phyloP scores from a whole-genome alignment of 192 early-diverging fungal species.

The Tieghemiomyces parasiticus region DNA sequence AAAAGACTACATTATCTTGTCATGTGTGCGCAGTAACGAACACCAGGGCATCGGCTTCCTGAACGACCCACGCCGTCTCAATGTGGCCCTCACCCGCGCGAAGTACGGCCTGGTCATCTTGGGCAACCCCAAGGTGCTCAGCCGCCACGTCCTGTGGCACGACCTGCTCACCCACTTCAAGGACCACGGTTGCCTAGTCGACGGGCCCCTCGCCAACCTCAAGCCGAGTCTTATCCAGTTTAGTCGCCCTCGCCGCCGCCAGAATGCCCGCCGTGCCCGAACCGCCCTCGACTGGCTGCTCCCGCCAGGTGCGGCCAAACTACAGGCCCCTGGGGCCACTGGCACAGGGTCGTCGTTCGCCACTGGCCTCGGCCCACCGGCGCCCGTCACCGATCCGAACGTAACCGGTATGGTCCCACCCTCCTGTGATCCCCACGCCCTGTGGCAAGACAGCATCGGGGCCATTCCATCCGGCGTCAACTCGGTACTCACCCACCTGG shows the following conservation, averaged over 20 bases:
- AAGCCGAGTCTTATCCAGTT: constrained; percentile 86
- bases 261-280: background rate
- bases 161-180: constrained; percentile 91
- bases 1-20: constrained; percentile 98
- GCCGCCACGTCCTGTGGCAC: constrained; percentile 91
- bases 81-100: constrained; percentile 81
- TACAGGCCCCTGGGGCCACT: background rate
- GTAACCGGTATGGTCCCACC: too few species aligned
- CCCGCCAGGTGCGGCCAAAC: too few species aligned
- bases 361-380: background rate
- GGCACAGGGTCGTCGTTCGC: background rate
- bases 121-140: constrained; percentile 90
- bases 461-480: background rate
- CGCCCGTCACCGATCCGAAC: background rate
- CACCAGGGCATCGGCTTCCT: constrained; percentile 93
- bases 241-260: constrained; percentile 36
- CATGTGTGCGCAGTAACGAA: constrained; percentile 94
- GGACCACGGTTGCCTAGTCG: constrained; percentile 74
- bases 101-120: constrained; percentile 89
- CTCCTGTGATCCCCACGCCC: background rate
- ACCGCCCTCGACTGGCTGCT: background rate
- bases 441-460: background rate
- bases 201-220: constrained; percentile 80
- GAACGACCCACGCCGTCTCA: constrained; percentile 79
- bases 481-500: background rate